These are phyloP conservation scores for Hypoxylon sp. DNA, from an alignment of 2,329 filamentous ascomycete genomes.

Conservation along the genomic window DNA sequence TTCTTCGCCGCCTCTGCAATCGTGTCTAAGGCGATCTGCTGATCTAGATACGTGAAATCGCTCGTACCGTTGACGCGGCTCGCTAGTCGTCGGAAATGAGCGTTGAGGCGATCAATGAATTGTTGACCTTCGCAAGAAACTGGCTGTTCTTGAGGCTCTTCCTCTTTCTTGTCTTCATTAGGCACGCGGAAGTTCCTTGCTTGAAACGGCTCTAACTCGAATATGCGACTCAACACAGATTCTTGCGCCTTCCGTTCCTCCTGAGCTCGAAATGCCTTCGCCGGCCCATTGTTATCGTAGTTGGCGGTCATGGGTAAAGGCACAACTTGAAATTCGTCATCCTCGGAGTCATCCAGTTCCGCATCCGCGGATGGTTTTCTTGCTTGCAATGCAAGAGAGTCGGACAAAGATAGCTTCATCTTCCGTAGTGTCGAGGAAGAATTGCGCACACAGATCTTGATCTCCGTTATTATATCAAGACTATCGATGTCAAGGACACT, in stretches of 20 bases:
- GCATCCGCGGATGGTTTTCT: constrained; percentile 60
- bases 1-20: constrained; percentile 67
- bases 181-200: constrained; percentile 55
- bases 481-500: constrained; percentile 73
- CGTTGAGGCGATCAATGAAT: constrained; percentile 59
- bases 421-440: constrained; percentile 68
- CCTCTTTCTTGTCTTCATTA: constrained; percentile 46
- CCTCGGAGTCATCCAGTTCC: constrained; percentile 66
- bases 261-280: constrained; percentile 64
- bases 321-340: constrained; percentile 68
- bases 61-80: constrained; percentile 57
- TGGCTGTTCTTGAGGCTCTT: constrained; percentile 50
- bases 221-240: constrained; percentile 65
- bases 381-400: constrained; percentile 63
- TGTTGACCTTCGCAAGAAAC: constrained; percentile 44
- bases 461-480: constrained; percentile 68
- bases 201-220: constrained; percentile 63
- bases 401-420: constrained; percentile 72
- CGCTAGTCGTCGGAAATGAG: constrained; percentile 62
- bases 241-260: constrained; percentile 71
- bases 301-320: constrained; percentile 51
- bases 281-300: constrained; percentile 60
- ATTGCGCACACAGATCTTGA: constrained; percentile 68
- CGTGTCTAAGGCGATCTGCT: constrained; percentile 64
- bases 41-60: constrained; percentile 51